These are phyloP conservation scores for Microthyrium microscopicum DNA, from an alignment of 2,329 filamentous ascomycete genomes.

Conservation along the genomic window DNA sequence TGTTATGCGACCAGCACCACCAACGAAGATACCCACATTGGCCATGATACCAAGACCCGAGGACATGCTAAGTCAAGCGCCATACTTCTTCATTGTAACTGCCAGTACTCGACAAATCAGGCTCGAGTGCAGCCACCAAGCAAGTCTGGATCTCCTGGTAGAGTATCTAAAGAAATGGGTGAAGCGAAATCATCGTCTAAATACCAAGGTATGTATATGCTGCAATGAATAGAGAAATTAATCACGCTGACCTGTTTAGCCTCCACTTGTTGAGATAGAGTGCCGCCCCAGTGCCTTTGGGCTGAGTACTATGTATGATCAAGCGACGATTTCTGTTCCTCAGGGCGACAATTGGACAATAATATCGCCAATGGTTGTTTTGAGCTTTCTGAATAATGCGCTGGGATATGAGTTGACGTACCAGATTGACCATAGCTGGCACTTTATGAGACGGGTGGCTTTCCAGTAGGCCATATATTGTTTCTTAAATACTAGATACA, in stretches of 20 bases:
- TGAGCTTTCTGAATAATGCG: constrained; percentile 30
- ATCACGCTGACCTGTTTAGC: constrained; percentile 15
- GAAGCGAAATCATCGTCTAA: constrained; percentile 25
- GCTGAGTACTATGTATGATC: constrained; percentile 28
- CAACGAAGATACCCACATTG: constrained; percentile 25
- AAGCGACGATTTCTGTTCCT: constrained; percentile 24
- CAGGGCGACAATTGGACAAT: constrained; percentile 17
- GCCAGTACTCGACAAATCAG: constrained; percentile 17
- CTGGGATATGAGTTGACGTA: constrained; percentile 26
- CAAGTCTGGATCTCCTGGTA: constrained; percentile 27
- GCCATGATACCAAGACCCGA: constrained; percentile 29
- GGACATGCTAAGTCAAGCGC: constrained; percentile 30
- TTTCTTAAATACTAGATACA: too few species aligned
- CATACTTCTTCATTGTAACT: constrained; percentile 30
- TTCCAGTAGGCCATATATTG: too few species aligned
- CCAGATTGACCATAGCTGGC: constrained; percentile 15
- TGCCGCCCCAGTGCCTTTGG: constrained; percentile 32
- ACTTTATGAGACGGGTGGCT: constrained; percentile 17
- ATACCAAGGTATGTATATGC: constrained; percentile 16
- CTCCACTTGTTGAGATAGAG: constrained; percentile 27
- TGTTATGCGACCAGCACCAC: neutral
- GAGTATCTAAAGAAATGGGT: constrained; percentile 34
- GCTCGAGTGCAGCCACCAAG: constrained; percentile 32
- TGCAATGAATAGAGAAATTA: neutral
- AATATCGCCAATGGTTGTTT: constrained; percentile 27